Percentiles rank a stretch among this genome's conserved stretches.
phyloP scores from a whole-genome alignment of 306 rosid genomes.

The Argentina anserina region DNA sequence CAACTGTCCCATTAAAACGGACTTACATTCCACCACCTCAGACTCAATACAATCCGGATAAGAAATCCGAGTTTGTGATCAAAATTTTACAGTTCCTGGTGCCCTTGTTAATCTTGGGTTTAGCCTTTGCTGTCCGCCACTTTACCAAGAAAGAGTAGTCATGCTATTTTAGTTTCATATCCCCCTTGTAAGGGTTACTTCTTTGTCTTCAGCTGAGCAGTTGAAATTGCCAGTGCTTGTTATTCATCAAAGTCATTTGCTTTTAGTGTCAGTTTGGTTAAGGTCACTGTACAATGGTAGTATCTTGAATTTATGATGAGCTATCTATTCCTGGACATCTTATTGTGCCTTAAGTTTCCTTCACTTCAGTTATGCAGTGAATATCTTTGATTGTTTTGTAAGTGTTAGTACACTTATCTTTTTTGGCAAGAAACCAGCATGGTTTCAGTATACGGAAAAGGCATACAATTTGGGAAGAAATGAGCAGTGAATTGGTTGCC shows the following conservation, averaged over 20 bases:
- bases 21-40: conserved; percentile 54
- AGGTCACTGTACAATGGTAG: not conserved
- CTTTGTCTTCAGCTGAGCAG: conserved; percentile 10
- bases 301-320: not conserved
- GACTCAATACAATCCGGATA: conserved; percentile 51
- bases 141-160: conserved; percentile 76
- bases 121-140: conserved; percentile 79
- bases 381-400: not conserved
- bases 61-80: conserved; percentile 71
- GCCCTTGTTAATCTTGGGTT: conserved; percentile 80
- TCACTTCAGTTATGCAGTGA: not conserved
- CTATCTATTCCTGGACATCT: not conserved
- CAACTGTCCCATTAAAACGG: conserved; percentile 58
- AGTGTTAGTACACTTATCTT: too few species aligned
- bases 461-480: not conserved
- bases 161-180: not conserved
- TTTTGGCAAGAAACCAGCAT: too few species aligned
- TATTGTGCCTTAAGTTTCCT: not conserved
- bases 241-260: not conserved
- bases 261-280: not conserved
- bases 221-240: conserved; percentile 24
- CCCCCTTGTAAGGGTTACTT: conserved; percentile 26
- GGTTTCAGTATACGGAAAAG: not conserved
- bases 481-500: not conserved
- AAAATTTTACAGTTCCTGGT: conserved; percentile 86